A percentile compares a stretch with the other conserved stretches of the same genome.
Evolutionary conservation across 306 rosid genomes (phyloP).

Genomic region (Dryas alaskensis): DNA sequence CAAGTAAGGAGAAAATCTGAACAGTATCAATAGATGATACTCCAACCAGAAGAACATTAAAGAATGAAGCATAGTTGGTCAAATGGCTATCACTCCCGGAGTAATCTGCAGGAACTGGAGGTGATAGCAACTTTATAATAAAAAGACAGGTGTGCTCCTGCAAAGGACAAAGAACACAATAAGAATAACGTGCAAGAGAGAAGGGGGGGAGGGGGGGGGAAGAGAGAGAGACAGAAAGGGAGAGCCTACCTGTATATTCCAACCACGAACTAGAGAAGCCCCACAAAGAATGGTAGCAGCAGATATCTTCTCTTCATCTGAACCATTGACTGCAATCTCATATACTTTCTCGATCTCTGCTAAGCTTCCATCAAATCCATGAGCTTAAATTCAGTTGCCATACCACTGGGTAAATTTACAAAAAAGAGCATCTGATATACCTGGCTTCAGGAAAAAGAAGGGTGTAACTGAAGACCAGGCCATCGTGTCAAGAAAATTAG

Average conservation of each 20-base stretch:
- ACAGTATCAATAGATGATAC: conserved; percentile 68
- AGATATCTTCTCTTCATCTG: conserved; percentile 81
- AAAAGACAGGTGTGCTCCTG: conserved; percentile 74
- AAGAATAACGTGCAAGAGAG: neutral
- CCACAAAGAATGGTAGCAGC: conserved; percentile 91
- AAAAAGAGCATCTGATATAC: conserved; percentile 44
- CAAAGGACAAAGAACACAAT: conserved; percentile 31
- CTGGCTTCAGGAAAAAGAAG: conserved; percentile 47
- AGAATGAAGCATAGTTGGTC: conserved; percentile 69
- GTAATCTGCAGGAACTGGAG: conserved; percentile 55
- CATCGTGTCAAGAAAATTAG: conserved; percentile 21
- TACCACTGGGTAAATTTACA: conserved; percentile 37
- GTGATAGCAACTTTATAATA: conserved; percentile 62
- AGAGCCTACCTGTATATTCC: conserved; percentile 82
- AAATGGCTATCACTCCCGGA: conserved; percentile 68
- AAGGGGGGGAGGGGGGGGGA: neutral
- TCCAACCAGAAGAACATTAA: conserved; percentile 71
- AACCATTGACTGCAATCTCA: conserved; percentile 79
- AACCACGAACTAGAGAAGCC: conserved; percentile 83
- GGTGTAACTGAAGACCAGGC: conserved; percentile 44
- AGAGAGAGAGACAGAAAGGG: neutral
- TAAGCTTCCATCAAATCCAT: conserved; percentile 92
- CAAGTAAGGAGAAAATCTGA: conserved; percentile 90
- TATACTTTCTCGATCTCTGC: conserved; percentile 85
- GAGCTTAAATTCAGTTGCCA: conserved; percentile 66